A percentile compares a stretch with the other conserved stretches of the same genome.
Conservation (phyloP, 495 filamentous ascomycete species). For the Rusavskia elegans region DNA sequence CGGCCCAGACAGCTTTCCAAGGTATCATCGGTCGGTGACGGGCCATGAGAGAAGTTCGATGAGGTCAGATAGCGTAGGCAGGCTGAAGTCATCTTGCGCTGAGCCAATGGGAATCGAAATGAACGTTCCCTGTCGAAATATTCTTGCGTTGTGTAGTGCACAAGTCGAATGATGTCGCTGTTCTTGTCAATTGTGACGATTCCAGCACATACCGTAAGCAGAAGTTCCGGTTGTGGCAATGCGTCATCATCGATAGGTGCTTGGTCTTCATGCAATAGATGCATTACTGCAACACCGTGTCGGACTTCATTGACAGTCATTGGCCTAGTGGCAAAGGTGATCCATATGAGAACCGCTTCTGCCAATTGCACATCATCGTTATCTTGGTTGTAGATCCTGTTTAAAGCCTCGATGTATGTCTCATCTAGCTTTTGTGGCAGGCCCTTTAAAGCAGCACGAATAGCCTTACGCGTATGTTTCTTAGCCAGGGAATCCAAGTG, state of each 20-base stretch:
- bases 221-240: neutral
- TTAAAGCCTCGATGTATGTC: slow-evolving; percentile 26
- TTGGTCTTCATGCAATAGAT: slow-evolving; percentile 3
- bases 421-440: slow-evolving; percentile 14
- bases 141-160: slow-evolving; percentile 39
- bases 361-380: slow-evolving; percentile 17
- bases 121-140: slow-evolving; percentile 21
- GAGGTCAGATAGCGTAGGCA: slow-evolving; percentile 28
- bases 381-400: slow-evolving; percentile 24
- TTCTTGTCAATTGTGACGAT: neutral
- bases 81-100: slow-evolving; percentile 11
- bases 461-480: slow-evolving; percentile 15
- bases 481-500: slow-evolving; percentile 25
- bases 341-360: slow-evolving; percentile 24
- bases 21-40: slow-evolving; percentile 2
- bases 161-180: slow-evolving; percentile 30
- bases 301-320: slow-evolving; percentile 27
- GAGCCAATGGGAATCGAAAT: slow-evolving; percentile 3
- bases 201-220: neutral
- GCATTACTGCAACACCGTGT: slow-evolving; percentile 26
- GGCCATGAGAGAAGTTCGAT: neutral
- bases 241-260: neutral
- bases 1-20: too few species aligned
- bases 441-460: slow-evolving; percentile 17
- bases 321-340: slow-evolving; percentile 21